phyloP scores from a whole-genome alignment of 768 basidiomycete species.

The Podaxis pistillaris region DNA sequence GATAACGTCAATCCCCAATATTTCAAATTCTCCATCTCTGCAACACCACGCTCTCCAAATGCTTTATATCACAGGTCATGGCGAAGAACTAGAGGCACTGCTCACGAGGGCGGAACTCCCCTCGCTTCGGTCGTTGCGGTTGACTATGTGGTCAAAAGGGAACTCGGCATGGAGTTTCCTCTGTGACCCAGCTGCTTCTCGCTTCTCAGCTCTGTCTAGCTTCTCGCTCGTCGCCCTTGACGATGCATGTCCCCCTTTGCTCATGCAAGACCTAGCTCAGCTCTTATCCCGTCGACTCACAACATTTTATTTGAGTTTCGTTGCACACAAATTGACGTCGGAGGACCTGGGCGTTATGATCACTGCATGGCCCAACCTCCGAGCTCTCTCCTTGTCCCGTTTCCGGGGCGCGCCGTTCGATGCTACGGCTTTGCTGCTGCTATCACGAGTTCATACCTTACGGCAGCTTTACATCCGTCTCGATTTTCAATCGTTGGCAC shows the following conservation, averaged over 20 bases:
- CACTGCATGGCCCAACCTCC: not conserved
- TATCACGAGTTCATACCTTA: no score
- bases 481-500: not conserved
- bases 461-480: no score
- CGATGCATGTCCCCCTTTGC: not conserved
- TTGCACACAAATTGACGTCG: not conserved
- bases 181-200: no score
- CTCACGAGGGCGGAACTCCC: no score
- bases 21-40: not conserved
- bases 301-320: not conserved
- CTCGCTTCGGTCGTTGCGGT: no score
- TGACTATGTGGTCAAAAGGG: no score
- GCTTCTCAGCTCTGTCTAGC: no score
- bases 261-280: not conserved
- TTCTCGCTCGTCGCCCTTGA: slow-evolving; percentile 27
- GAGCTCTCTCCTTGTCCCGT: not conserved
- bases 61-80: not conserved
- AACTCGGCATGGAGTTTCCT: no score
- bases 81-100: not conserved
- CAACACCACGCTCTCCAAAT: not conserved
- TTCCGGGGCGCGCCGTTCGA: not conserved
- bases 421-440: no score
- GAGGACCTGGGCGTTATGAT: not conserved
- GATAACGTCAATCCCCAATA: not conserved
- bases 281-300: not conserved